Conservation (phyloP, 768 basidiomycete species). For the Suillus paluster region DNA sequence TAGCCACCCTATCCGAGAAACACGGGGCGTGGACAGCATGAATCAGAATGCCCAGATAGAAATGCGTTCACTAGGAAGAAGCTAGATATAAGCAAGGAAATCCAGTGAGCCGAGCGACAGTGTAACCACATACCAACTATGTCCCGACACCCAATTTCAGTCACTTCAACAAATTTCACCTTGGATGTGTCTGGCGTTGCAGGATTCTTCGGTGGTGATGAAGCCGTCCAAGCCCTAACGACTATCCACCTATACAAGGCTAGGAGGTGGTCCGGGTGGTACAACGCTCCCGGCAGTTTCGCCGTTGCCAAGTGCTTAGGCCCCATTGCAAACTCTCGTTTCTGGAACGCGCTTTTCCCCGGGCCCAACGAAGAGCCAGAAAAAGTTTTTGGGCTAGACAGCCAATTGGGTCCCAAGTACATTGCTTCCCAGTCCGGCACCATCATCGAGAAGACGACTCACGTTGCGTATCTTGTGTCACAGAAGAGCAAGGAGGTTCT, state of each 20-base stretch:
- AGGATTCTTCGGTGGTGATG: slow-evolving; percentile 38
- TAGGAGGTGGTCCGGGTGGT: slow-evolving; percentile 39
- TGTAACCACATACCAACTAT: neutral
- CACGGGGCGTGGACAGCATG: neutral
- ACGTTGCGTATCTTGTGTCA: slow-evolving; percentile 56
- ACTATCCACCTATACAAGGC: slow-evolving; percentile 36
- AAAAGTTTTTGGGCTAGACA: slow-evolving; percentile 31
- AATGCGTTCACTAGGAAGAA: neutral
- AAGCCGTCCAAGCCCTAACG: slow-evolving; percentile 35
- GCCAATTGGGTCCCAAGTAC: slow-evolving; percentile 60
- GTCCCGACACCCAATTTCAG: neutral
- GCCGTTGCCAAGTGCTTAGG: slow-evolving; percentile 38
- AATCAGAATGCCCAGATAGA: neutral
- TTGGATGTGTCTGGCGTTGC: slow-evolving; percentile 34
- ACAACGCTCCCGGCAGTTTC: slow-evolving; percentile 39
- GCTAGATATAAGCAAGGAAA: neutral
- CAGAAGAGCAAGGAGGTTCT: neutral
- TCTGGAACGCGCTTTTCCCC: slow-evolving; percentile 39
- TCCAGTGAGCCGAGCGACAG: neutral
- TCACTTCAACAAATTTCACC: slow-evolving; percentile 5
- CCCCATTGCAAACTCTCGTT: slow-evolving; percentile 25
- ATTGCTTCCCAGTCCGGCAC: slow-evolving; percentile 73
- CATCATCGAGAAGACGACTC: slow-evolving; percentile 51
- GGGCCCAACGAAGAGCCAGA: slow-evolving; percentile 32
- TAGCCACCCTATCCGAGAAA: neutral